These are phyloP conservation scores for Phoma sp. DNA, from an alignment of 2,329 filamentous ascomycete genomes.

Conservation along the genomic window DNA sequence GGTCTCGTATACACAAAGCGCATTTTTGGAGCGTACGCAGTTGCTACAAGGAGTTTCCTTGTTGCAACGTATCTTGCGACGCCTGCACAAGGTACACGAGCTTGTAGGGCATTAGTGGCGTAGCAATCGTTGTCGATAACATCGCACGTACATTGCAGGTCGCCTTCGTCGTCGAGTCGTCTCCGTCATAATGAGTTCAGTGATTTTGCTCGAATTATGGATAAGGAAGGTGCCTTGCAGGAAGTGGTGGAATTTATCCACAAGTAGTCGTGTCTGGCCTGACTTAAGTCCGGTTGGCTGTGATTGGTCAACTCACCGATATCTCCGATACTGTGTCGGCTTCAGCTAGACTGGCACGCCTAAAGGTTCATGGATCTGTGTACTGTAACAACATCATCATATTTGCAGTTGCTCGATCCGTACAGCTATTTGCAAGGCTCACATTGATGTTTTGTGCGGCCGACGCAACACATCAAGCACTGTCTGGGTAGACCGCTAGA, in stretches of 20 bases:
- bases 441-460: too few species aligned
- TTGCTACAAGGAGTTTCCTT: constrained; percentile 64
- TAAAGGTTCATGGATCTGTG: not conserved
- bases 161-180: constrained; percentile 46
- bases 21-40: constrained; percentile 62
- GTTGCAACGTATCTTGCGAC: constrained; percentile 67
- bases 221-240: not conserved
- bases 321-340: not conserved
- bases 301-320: constrained; percentile 8
- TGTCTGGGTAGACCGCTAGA: too few species aligned
- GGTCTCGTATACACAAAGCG: constrained; percentile 59
- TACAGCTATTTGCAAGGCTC: too few species aligned
- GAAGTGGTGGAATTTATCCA: not conserved
- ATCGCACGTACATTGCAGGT: constrained; percentile 51
- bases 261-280: not conserved
- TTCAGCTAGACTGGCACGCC: not conserved
- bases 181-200: constrained; percentile 25
- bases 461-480: too few species aligned
- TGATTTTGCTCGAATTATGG: not conserved
- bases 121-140: not conserved
- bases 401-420: too few species aligned
- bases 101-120: constrained; percentile 40
- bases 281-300: not conserved
- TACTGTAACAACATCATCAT: too few species aligned
- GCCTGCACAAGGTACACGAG: constrained; percentile 64